A percentile compares a stretch with the other conserved stretches of the same genome.
Conservation (phyloP, 106 monocot species). For the Platanthera guangdongensis region DNA sequence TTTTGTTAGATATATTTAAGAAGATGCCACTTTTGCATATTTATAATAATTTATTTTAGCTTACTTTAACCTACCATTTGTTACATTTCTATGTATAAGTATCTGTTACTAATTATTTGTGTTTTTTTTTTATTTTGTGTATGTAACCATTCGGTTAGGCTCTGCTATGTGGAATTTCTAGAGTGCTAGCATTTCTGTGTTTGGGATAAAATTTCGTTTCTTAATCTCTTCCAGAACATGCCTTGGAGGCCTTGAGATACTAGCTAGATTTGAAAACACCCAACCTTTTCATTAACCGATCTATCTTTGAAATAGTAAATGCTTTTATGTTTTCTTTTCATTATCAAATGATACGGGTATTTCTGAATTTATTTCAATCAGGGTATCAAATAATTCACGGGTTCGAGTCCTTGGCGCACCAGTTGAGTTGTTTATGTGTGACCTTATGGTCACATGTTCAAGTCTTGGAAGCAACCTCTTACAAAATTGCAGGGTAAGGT, state of each 20-base stretch:
- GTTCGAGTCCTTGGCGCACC: too few species aligned
- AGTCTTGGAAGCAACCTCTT: too few species aligned
- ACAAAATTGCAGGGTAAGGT: too few species aligned
- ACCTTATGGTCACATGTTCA: too few species aligned
- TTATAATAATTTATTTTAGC: background rate
- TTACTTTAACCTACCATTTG: too few species aligned
- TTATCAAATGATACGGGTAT: background rate
- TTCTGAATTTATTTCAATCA: background rate
- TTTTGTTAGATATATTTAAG: too few species aligned
- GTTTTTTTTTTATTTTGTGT: too few species aligned
- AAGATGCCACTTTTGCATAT: too few species aligned
- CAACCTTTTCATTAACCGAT: background rate
- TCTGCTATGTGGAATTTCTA: background rate
- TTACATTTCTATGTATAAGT: too few species aligned
- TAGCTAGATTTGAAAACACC: background rate
- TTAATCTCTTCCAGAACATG: background rate
- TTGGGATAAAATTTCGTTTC: background rate
- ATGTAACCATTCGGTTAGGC: background rate
- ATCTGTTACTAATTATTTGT: too few species aligned
- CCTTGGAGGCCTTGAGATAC: background rate
- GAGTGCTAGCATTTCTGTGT: background rate
- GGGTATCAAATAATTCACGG: too few species aligned
- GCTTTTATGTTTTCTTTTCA: background rate
- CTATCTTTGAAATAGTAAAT: background rate
- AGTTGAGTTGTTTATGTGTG: too few species aligned